Evolutionary conservation across 1,284 basidiomycete genomes (phyloP).

Genomic region (Lignosus rhinocerotis): DNA sequence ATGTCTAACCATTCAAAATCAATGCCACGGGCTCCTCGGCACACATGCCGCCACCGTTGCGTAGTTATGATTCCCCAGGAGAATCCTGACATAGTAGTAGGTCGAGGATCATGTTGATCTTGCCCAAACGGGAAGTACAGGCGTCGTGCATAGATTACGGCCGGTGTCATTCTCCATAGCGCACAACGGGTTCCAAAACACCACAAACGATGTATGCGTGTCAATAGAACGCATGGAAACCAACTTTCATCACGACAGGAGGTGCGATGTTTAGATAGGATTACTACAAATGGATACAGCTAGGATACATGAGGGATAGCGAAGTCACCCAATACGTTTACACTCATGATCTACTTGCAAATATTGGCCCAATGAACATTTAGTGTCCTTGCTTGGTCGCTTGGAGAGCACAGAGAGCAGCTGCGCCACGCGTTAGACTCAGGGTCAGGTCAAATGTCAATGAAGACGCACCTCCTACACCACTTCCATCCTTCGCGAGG

Average conservation of each 20-base stretch:
- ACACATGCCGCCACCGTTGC: background rate
- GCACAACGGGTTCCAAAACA: background rate
- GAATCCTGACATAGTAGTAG: background rate
- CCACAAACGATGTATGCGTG: background rate
- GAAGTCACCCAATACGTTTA: conserved; percentile 7
- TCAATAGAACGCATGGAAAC: background rate
- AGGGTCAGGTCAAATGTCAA: background rate
- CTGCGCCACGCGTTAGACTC: conserved; percentile 36
- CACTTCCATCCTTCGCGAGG: conserved; percentile 95
- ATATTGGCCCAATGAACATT: background rate
- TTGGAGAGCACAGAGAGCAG: conserved; percentile 75
- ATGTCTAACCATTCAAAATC: background rate
- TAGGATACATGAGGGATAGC: conserved; percentile 20
- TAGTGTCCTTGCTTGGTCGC: conserved; percentile 52
- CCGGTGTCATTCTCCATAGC: too few relatives aligned
- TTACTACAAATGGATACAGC: conserved; percentile 13
- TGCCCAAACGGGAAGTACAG: too few relatives aligned
- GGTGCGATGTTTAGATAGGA: background rate
- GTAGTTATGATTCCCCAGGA: background rate
- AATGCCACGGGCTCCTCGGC: background rate
- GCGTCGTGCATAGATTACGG: too few relatives aligned
- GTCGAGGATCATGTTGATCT: too few relatives aligned
- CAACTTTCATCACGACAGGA: too few relatives aligned
- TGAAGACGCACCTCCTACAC: conserved; percentile 80
- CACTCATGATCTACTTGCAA: background rate